These are phyloP conservation scores for Vanilla planifolia DNA, from an alignment of 106 monocot genomes.

Conservation along the genomic window DNA sequence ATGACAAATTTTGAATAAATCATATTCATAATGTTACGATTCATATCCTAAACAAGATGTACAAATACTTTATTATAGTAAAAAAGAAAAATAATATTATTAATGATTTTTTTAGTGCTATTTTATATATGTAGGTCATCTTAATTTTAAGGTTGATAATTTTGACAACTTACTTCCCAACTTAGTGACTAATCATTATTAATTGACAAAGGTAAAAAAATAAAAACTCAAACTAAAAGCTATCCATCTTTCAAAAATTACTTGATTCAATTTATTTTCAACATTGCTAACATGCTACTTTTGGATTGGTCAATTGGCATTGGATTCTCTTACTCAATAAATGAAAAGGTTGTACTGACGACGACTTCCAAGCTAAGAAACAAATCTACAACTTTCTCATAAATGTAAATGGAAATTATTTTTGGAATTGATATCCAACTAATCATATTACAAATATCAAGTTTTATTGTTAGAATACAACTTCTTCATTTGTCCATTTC, in stretches of 20 bases:
- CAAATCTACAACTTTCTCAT: conserved; percentile 2
- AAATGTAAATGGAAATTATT: neutral
- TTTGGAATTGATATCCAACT: too few species aligned
- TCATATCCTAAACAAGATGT: too few species aligned
- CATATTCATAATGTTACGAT: too few species aligned
- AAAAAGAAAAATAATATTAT: neutral
- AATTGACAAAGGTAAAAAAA: conserved; percentile 63
- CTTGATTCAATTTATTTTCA: too few species aligned
- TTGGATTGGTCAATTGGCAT: neutral
- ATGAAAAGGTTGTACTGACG: neutral
- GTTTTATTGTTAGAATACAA: too few species aligned
- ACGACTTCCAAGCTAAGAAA: conserved; percentile 2
- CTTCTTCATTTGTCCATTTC: conserved; percentile 1
- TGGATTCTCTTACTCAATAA: conserved; percentile 4
- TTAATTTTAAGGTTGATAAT: conserved; percentile 20
- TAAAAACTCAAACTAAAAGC: neutral
- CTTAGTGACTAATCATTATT: conserved; percentile 21
- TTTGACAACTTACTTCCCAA: conserved; percentile 27
- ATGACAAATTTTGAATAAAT: too few species aligned
- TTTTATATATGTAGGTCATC: conserved; percentile 30
- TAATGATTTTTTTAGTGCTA: neutral
- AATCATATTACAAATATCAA: too few species aligned
- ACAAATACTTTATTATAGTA: too few species aligned
- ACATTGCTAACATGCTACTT: neutral
- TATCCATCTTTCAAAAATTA: too few species aligned